Percentiles rank a stretch among this genome's conserved stretches.
These are phyloP conservation scores for Termitomyces titanicus DNA, from an alignment of 768 basidiomycete species.

Conservation along the genomic window DNA sequence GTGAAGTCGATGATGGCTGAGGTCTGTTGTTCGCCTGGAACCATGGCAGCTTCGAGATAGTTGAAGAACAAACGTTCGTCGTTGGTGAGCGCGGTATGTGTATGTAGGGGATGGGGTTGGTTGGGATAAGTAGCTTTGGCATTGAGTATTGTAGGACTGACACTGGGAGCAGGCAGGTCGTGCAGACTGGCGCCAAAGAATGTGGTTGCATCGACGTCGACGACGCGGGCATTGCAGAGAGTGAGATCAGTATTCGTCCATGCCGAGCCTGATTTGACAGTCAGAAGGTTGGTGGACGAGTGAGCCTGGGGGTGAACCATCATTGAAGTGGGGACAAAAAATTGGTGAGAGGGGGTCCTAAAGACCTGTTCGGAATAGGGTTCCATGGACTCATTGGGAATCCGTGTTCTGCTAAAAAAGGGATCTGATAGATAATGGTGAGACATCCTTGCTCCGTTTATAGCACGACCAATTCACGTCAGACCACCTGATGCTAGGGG, in stretches of 20 bases:
- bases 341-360: not conserved
- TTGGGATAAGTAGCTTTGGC: conserved; percentile 1
- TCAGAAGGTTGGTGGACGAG: not conserved
- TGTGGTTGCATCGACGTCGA: conserved; percentile 9
- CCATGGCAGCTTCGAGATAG: conserved; percentile 12
- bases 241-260: conserved; percentile 14
- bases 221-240: conserved; percentile 10
- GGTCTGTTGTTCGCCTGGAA: not conserved
- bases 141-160: conserved; percentile 11
- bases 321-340: not conserved
- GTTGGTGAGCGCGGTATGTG: conserved; percentile 10
- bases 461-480: not conserved
- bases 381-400: not conserved
- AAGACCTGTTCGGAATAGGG: not conserved
- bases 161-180: conserved; percentile 4
- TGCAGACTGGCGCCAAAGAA: conserved; percentile 9
- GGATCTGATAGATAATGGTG: not conserved
- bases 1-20: conserved; percentile 12
- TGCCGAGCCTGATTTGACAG: conserved; percentile 11
- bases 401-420: not conserved
- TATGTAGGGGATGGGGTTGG: not conserved
- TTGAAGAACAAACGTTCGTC: conserved; percentile 15
- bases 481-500: not conserved
- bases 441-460: conserved; percentile 1
- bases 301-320: not conserved